phyloP scores from a whole-genome alignment of 441 rosid genomes.

The Eruca vesicaria region DNA sequence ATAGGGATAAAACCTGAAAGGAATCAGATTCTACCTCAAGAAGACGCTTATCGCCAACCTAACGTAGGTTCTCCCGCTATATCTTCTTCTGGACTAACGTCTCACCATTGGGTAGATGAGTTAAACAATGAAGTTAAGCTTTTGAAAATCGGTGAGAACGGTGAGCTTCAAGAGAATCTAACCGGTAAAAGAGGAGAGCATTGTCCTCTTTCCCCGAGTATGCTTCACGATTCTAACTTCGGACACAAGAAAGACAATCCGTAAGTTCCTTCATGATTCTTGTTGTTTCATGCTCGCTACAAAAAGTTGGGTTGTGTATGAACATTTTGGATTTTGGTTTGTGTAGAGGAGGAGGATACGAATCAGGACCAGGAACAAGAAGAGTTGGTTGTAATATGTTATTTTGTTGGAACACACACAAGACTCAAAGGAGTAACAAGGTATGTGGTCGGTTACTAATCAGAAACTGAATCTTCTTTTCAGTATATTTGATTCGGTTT shows the following conservation, averaged over 20 bases:
- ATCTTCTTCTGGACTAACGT: slow-evolving; percentile 53
- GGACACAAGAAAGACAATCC: slow-evolving; percentile 68
- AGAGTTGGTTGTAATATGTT: slow-evolving; percentile 77
- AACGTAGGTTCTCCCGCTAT: slow-evolving; percentile 38
- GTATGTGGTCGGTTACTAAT: too few species aligned
- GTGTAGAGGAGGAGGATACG: slow-evolving; percentile 85
- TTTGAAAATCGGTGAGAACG: slow-evolving; percentile 57
- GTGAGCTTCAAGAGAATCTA: slow-evolving; percentile 57
- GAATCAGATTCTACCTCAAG: slow-evolving; percentile 94
- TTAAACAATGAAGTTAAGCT: slow-evolving; percentile 63
- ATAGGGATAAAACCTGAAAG: slow-evolving; percentile 72
- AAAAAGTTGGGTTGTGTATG: background rate
- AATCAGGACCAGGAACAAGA: slow-evolving; percentile 61
- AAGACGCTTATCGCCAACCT: slow-evolving; percentile 54
- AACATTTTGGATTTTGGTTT: slow-evolving; percentile 16
- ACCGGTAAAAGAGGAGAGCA: slow-evolving; percentile 46
- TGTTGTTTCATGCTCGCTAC: background rate
- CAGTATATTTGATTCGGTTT: background rate
- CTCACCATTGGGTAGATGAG: slow-evolving; percentile 76
- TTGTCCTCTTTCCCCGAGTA: slow-evolving; percentile 84
- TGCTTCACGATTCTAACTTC: slow-evolving; percentile 64
- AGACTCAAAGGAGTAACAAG: slow-evolving; percentile 54
- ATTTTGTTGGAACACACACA: slow-evolving; percentile 77
- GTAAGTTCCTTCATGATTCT: slow-evolving; percentile 44
- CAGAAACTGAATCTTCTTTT: too few species aligned